Percentiles rank a stretch among this genome's conserved stretches.
phyloP scores from a whole-genome alignment of 2,329 filamentous ascomycete species.

The Ceratocystis lukuohia region DNA sequence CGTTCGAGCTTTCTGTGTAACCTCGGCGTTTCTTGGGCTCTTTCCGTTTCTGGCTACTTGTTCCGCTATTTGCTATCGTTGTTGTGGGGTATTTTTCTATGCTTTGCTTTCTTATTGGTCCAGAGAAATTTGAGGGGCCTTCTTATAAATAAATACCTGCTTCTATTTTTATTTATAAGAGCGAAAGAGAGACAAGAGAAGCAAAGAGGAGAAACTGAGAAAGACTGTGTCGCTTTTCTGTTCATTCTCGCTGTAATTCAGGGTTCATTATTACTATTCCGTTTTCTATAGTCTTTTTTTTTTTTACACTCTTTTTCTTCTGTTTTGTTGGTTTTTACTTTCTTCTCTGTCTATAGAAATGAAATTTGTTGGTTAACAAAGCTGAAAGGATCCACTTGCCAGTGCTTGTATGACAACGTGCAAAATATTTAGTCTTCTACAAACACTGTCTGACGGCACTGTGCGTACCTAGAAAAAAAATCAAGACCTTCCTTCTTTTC shows the following conservation, averaged over 20 bases:
- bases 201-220: too few relatives aligned
- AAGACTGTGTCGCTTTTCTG: not conserved
- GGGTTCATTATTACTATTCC: not conserved
- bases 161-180: not conserved
- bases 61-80: not conserved
- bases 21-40: not conserved
- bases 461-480: not conserved
- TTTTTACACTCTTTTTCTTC: not conserved
- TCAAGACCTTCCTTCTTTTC: not conserved
- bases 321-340: not conserved
- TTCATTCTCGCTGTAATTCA: not conserved
- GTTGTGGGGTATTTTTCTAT: not conserved
- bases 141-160: not conserved
- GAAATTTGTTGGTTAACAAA: not conserved
- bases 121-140: conserved; percentile 6
- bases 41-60: not conserved
- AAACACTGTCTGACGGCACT: not conserved
- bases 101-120: not conserved
- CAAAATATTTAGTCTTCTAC: too few relatives aligned
- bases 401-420: not conserved
- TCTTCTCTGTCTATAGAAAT: not conserved
- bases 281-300: not conserved
- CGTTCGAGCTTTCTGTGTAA: not conserved
- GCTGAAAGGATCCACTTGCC: not conserved
- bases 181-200: not conserved